Base-by-base conservation (phyloP, 208 protist species). In the Trypanosoma avium region DNA sequence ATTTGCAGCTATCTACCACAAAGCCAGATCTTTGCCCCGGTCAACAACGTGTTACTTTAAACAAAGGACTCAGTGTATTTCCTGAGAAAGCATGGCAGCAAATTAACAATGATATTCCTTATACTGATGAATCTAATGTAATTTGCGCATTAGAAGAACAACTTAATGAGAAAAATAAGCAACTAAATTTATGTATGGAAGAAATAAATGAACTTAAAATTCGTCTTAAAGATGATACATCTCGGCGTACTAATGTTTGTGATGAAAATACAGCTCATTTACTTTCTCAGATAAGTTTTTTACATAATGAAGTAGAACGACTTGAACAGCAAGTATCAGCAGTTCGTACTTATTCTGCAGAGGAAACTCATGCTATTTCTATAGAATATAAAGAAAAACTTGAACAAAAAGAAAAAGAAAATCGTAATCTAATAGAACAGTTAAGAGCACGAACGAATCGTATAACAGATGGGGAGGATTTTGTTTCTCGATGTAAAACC, bases 241-340 rank as follows among this genome's bases (percentile, higher is more conserved):
- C 48, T 26, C 7, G 8, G 1, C 2, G 24, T 10, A 46, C 24
- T 43, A 54, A 46, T 48, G 30, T 26, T 22, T 17, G 22, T 17
- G 56, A 61, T 3, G 45, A 68, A 32, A 71, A 82, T 33, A 75
- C 72, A 4, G 73, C 80, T 2, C 82, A 90, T 65, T 61, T 90
- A 1, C 57, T 90, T 9, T 74, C 73, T 2, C 88, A 95, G 48
- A 91, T 95, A 40, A 70, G 46, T 7, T 91, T 92, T 81, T 63
- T 95, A 12, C 88, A 94, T 54, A 80, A 77, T 55, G 88, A 94
- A 58, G 82, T 94, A 26, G 84, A 94, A 27, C 66, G 88, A 7
- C 72, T 94, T 22, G 88, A 94, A 54, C 22, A 75, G 21, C 75
- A 83, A 26, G 61, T 82, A 0, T 47, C 32, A 24, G 56, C 19